Base-by-base conservation (phyloP, 108 stramenopile species). In the Phaeodactylum tricornutum region DNA sequence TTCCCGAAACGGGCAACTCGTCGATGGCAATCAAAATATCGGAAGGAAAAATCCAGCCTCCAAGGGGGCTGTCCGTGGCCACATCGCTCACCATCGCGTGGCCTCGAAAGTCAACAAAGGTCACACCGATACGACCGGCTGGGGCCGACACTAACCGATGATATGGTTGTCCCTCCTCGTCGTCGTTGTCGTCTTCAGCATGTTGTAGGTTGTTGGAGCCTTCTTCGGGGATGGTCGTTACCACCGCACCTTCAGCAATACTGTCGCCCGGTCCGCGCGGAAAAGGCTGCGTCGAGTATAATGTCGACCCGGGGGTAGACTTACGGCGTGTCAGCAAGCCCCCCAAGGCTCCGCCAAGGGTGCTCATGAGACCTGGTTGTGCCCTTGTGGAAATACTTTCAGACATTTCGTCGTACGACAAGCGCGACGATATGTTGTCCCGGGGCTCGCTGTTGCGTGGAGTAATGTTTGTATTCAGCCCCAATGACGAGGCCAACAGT, bases 61-160 rank as follows among this genome's bases (percentile, higher is more conserved):
- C 35, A 32, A 90, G 65, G 6, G 88, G 88, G 47, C 80, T 82
- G 20, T 75, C 67, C 35, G 53, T 51, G 8, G 79, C 61, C 7
- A 90, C 77, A 57, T 79, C 75, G 55, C 74, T 79, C 25, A 90
- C 81, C 79, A 85, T 81, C 11, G 84, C 81, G 72, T 90, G 79
- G 0, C 88, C 88, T 17, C 84, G 77, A 41, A 68, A 81, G 19
- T 90, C 75, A 7, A 90, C 77, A 60, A 90, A 86, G 4, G 81
- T 79, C 3, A 86, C 59, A 3, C 88, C 88, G 37, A 90, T 85
- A n/a, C 79, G 75, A 6, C 88, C 88, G 4, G 88, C 78, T 21
- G 88, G 88, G 36, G 78, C 81, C 14, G 79, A 76, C 0, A 90
- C 84, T 4, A 90, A 71, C 1, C 88, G 76, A 61, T 86, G 84